Evolutionary conservation across 1,139 yeast genomes (phyloP).

Genomic region (Insectozyma bohioensis): DNA sequence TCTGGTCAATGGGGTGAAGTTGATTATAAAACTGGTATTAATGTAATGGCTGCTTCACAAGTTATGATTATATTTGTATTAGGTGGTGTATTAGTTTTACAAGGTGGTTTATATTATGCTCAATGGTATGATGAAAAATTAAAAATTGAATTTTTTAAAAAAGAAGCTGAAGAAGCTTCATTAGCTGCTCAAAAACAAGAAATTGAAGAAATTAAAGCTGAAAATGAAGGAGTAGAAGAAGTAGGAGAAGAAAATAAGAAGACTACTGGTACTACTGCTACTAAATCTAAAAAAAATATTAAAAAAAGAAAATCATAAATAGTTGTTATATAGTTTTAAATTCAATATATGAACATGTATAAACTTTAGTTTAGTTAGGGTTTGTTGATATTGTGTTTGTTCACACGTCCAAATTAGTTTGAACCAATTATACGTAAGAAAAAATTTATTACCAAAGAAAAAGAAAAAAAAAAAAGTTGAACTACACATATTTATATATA

Average conservation of each 20-base stretch:
- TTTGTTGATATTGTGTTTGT: constrained; percentile 2
- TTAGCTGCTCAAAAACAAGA: constrained; percentile 20
- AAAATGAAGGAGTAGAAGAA: constrained; percentile 11
- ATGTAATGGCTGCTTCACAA: constrained; percentile 89
- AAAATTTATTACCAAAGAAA: constrained; percentile 10
- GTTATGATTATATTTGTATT: constrained; percentile 71
- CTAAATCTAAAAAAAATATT: constrained; percentile 17
- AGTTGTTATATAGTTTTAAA: no score
- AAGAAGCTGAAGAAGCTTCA: constrained; percentile 38
- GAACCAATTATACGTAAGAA: constrained; percentile 15
- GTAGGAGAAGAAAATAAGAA: constrained; percentile 14
- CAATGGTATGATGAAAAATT: constrained; percentile 67
- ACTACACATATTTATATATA: constrained; percentile 1
- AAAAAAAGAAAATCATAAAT: constrained; percentile 19
- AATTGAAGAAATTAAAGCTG: constrained; percentile 19
- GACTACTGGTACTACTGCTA: constrained; percentile 17
- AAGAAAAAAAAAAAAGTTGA: constrained; percentile 3
- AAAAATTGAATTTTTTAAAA: constrained; percentile 48
- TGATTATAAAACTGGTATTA: constrained; percentile 78
- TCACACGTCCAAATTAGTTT: constrained; percentile 1
- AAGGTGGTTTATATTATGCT: constrained; percentile 89
- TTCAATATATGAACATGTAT: no score
- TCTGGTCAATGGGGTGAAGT: constrained; percentile 93
- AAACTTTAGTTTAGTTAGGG: no score
- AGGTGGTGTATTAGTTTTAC: constrained; percentile 77